Evolutionary conservation across 805 yeast genomes (phyloP), one percentile per base, ranked within the genome.

Genomic region (Ogataea zsoltii): DNA sequence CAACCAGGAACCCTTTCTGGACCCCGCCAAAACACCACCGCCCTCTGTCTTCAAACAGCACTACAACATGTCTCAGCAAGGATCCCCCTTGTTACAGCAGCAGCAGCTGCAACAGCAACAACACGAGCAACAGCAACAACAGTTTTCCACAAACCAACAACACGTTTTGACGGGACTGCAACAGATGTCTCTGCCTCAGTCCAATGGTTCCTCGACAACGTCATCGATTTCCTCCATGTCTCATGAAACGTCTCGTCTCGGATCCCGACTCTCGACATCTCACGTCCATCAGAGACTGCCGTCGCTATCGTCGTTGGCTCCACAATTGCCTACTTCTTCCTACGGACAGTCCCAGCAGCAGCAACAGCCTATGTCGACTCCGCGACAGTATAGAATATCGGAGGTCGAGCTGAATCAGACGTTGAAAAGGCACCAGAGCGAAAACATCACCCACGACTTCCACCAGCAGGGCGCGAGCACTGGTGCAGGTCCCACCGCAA

Each of bases 251-350:
- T 41, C 50, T 12, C 34, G 47, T 14, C 18, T 55, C 30, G 52
- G 55, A 3, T 44, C 54, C 3, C 40, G 56, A 21, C 33, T 52
- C 15, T 48, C 58, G 18, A 38, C 53, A 7, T 50, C 52, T 18
- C 53, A 53, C 42, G 44, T 44, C 3, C 53, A 49, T 29, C 60
- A 56, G 33, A 38, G 58, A 29, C 36, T 54, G 40, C 57, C 60
- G 14, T 56, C 60, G 7, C 31, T 56, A 29, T 51, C 58, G 1
- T 43, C 51, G 7, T 31, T 55, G 34, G 35, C 53, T 7, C 49
- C 55, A 13, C 37, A 39, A 11, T 23, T 41, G 39, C 16, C 43
- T 17, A 7, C 35, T n/a, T 19, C 40, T n/a, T 17, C 43, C 32
- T 37, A 41, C 28, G 45, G 29, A 14, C 49, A 23, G 35, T 40